Percentiles rank a stretch among this genome's conserved stretches.
These are phyloP conservation scores for Cladophialophora psammophila DNA, from an alignment of 2,329 filamentous ascomycete genomes.

Conservation along the genomic window DNA sequence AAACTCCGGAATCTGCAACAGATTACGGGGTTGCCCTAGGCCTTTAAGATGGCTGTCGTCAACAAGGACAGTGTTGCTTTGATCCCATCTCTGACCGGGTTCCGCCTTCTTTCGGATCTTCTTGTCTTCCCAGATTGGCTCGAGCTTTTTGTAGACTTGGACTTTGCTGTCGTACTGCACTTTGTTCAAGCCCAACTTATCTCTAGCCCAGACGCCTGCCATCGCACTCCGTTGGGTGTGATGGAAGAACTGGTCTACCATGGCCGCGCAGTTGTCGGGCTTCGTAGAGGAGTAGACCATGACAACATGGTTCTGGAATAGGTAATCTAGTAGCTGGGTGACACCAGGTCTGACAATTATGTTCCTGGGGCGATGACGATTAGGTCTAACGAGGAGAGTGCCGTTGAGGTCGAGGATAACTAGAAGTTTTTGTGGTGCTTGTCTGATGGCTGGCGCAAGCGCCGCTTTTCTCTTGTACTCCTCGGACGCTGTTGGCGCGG, in stretches of 20 bases:
- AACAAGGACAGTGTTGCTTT: slow-evolving; percentile 86
- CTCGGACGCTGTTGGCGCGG: slow-evolving; percentile 65
- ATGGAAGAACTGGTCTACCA: slow-evolving; percentile 71
- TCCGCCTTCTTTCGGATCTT: slow-evolving; percentile 54
- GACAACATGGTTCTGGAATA: slow-evolving; percentile 76
- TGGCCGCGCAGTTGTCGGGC: slow-evolving; percentile 72
- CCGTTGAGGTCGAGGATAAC: slow-evolving; percentile 93
- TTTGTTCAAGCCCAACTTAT: slow-evolving; percentile 72
- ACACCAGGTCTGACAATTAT: slow-evolving; percentile 75
- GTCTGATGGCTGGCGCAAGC: slow-evolving; percentile 51
- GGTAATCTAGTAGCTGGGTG: slow-evolving; percentile 72
- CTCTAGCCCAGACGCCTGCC: slow-evolving; percentile 78
- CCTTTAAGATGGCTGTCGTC: slow-evolving; percentile 87
- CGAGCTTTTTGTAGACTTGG: slow-evolving; percentile 88
- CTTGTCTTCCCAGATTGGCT: slow-evolving; percentile 69
- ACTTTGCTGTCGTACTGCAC: slow-evolving; percentile 73
- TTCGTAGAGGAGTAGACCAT: slow-evolving; percentile 92
- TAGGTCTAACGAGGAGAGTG: slow-evolving; percentile 76
- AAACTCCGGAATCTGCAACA: slow-evolving; percentile 83
- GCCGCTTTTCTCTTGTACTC: slow-evolving; percentile 67
- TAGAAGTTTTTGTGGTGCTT: slow-evolving; percentile 69
- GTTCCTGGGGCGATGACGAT: slow-evolving; percentile 56
- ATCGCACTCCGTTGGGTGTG: slow-evolving; percentile 62
- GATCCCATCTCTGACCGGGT: slow-evolving; percentile 65
- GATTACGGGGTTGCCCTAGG: slow-evolving; percentile 80